phyloP scores from a whole-genome alignment of 2,329 filamentous ascomycete species.

The Neodidymelliopsis sp. region DNA sequence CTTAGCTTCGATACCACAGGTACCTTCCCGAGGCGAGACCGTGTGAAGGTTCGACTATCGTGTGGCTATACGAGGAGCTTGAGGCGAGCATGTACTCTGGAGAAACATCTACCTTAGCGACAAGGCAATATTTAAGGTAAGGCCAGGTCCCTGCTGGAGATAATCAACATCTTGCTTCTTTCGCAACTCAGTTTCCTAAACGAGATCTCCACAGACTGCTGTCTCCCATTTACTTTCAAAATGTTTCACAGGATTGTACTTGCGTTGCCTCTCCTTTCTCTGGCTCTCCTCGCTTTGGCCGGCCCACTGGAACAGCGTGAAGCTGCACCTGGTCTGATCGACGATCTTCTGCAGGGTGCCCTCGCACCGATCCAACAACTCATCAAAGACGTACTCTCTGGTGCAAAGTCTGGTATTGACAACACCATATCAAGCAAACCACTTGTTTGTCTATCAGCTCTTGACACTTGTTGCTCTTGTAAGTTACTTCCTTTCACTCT shows the following conservation, averaged over 20 bases:
- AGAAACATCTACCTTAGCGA: neutral
- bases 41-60: neutral
- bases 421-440: slow-evolving; percentile 33
- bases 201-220: too few species aligned
- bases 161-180: neutral
- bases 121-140: slow-evolving; percentile 1
- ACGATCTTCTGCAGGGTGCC: slow-evolving; percentile 32
- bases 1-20: slow-evolving; percentile 6
- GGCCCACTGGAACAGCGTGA: slow-evolving; percentile 33
- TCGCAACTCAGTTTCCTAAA: neutral
- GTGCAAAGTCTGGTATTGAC: slow-evolving; percentile 36
- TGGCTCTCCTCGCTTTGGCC: slow-evolving; percentile 26
- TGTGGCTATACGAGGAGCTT: neutral
- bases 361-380: slow-evolving; percentile 26
- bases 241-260: slow-evolving; percentile 28
- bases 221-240: too few species aligned
- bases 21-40: neutral
- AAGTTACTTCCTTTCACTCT: slow-evolving; percentile 11
- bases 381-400: slow-evolving; percentile 40
- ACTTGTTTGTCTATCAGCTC: slow-evolving; percentile 23
- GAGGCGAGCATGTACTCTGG: neutral
- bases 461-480: slow-evolving; percentile 45
- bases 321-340: slow-evolving; percentile 31
- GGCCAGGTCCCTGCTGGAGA: neutral
- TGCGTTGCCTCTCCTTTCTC: slow-evolving; percentile 26